phyloP scores from a whole-genome alignment of 768 basidiomycete species.

The Tylopilus sp. region DNA sequence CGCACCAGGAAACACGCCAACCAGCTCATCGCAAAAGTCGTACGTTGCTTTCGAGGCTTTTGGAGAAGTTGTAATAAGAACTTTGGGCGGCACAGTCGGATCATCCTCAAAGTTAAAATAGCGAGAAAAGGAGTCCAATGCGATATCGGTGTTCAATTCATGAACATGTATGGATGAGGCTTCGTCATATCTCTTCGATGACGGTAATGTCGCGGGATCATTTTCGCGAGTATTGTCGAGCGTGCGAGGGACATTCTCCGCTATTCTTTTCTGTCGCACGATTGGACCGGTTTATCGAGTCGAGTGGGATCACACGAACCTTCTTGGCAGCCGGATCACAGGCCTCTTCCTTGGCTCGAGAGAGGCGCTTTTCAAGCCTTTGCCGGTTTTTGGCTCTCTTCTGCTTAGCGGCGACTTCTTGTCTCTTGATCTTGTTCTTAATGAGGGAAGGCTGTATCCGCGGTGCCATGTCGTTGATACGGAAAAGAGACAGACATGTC shows the following conservation, averaged over 20 bases:
- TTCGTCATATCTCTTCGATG: conserved; percentile 27
- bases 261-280: conserved; percentile 68
- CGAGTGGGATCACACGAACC: conserved; percentile 42
- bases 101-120: conserved; percentile 71
- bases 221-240: conserved; percentile 92
- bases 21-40: conserved; percentile 89
- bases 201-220: conserved; percentile 47
- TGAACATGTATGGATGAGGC: conserved; percentile 42
- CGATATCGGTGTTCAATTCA: conserved; percentile 66
- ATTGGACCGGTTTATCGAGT: neutral
- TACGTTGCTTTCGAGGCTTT: conserved; percentile 88
- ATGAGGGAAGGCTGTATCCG: conserved; percentile 67
- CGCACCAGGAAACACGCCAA: conserved; percentile 86
- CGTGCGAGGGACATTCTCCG: conserved; percentile 84
- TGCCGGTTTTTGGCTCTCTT: conserved; percentile 77
- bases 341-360: conserved; percentile 71
- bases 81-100: conserved; percentile 74
- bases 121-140: conserved; percentile 71
- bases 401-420: conserved; percentile 66
- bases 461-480: conserved; percentile 44
- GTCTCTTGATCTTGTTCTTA: conserved; percentile 86
- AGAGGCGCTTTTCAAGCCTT: conserved; percentile 79
- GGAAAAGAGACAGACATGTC: neutral
- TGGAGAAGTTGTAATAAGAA: conserved; percentile 87
- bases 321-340: conserved; percentile 75